phyloP scores from a whole-genome alignment of 805 yeast genomes.

The Gaillardinia entomophila region DNA sequence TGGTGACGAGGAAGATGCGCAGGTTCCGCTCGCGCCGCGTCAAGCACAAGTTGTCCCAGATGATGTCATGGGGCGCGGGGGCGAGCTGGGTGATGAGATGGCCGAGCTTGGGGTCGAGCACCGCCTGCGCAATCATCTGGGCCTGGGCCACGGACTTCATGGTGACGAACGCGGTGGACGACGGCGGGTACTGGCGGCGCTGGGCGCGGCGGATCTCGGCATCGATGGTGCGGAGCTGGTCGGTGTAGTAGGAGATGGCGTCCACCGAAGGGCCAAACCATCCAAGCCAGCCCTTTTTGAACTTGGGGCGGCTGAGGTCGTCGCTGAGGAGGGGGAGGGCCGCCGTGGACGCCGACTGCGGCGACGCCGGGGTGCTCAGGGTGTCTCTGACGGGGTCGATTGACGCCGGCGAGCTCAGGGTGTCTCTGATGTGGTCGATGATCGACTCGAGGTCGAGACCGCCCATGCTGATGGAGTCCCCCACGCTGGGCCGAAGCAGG shows the following conservation, averaged over 20 bases:
- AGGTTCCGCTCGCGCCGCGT: slow-evolving; percentile 66
- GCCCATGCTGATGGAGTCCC: slow-evolving; percentile 21
- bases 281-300: slow-evolving; percentile 57
- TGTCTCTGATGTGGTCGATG: slow-evolving; percentile 14
- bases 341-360: slow-evolving; percentile 1
- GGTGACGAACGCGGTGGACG: slow-evolving; percentile 89
- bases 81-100: slow-evolving; percentile 79
- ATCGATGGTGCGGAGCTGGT: slow-evolving; percentile 64
- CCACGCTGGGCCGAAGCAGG: slow-evolving; percentile 19
- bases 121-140: slow-evolving; percentile 95
- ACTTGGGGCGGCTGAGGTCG: slow-evolving; percentile 50
- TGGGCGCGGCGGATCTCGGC: slow-evolving; percentile 63
- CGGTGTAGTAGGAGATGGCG: slow-evolving; percentile 72
- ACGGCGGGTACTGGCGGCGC: slow-evolving; percentile 65
- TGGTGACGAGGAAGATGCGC: slow-evolving; percentile 59
- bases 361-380: too few relatives aligned
- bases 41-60: slow-evolving; percentile 86
- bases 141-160: slow-evolving; percentile 95
- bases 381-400: slow-evolving; percentile 14
- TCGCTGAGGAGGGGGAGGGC: slow-evolving; percentile 21
- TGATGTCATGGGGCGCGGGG: slow-evolving; percentile 93
- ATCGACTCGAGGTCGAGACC: slow-evolving; percentile 21
- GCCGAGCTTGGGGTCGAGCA: slow-evolving; percentile 82
- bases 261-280: slow-evolving; percentile 67
- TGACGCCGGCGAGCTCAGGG: too few relatives aligned